Base-by-base conservation (phyloP, 2,329 filamentous ascomycete genomes). In the Raffaelea deltoideospora region DNA sequence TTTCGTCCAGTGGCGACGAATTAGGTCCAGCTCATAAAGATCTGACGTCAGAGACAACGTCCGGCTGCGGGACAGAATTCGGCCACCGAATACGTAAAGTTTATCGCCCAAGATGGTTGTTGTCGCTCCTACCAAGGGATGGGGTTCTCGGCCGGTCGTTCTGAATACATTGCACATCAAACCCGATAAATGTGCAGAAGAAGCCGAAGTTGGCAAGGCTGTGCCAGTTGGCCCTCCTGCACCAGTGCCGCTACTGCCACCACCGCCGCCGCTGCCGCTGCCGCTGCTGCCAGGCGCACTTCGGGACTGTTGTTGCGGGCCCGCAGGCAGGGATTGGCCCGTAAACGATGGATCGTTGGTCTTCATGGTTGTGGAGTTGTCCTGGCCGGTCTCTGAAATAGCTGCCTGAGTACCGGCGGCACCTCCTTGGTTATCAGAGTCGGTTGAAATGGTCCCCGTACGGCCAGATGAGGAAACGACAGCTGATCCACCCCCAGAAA, bases 101-200 rank as follows among this genome's bases (percentile, higher is more conserved):
- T 92, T 95, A 57, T 98, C 90, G 21, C 88, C 90, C 2, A 98
- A 58, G 33, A 96, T 83, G 0, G 90, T 96, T 0, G 90, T 96
- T 0, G 90, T 95, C 5, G 90, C 88, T 23, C 90, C 90, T 0
- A 98, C 90, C 3, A 96, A 64, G 3, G 90, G 82, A 50, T 83
- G 85, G 3, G 90, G 90, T 52, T 96, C 87, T 43, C 77, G 76
- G 26, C 90, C 90, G 0, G 88, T 96, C 2, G 90, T 96, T 44
- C 87, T 65, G 48, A 78, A 73, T n/a, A 79, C 74, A 51, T 79
- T 79, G 50, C 74, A 79, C 72, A 79, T 77, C 37, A 79, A 53
- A 1, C 74, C 74, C 0, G 74, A 79, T 10, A 78, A 57, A 50
- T 79, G 74, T 7, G 71, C 60, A 1, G 69, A 72, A 1, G 65